phyloP scores from a whole-genome alignment of 225 moss, liverwort and hornwort species.

The Antitrichia curtipendula region DNA sequence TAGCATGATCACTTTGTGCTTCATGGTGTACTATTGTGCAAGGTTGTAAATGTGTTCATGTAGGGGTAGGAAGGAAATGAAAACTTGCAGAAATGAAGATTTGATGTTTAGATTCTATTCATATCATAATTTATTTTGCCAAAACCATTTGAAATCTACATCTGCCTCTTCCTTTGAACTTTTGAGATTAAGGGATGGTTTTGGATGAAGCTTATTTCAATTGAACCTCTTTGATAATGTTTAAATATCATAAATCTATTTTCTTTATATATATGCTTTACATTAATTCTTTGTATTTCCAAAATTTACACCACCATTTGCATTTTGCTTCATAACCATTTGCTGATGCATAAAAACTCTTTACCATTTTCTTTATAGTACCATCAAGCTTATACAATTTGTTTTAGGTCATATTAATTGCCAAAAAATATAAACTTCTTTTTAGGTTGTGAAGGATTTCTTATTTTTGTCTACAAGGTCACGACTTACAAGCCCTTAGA shows the following conservation, averaged over 20 bases:
- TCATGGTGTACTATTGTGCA: background rate
- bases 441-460: background rate
- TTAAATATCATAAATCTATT: background rate
- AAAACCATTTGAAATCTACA: background rate
- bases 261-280: background rate
- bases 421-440: background rate
- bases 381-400: no score
- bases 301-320: background rate
- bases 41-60: background rate
- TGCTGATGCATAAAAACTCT: background rate
- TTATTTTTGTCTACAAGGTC: background rate
- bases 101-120: background rate
- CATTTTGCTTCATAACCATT: background rate
- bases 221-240: background rate
- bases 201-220: background rate
- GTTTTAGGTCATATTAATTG: background rate
- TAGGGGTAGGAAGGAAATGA: background rate
- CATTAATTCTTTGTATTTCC: background rate
- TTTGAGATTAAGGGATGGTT: accelerated
- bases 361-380: no score
- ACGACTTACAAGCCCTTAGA: no score
- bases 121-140: background rate
- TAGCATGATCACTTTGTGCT: background rate
- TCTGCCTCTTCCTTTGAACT: accelerated
- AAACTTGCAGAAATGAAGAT: background rate